phyloP scores from a whole-genome alignment of 495 filamentous ascomycete genomes.

The Neurospora sp. region DNA sequence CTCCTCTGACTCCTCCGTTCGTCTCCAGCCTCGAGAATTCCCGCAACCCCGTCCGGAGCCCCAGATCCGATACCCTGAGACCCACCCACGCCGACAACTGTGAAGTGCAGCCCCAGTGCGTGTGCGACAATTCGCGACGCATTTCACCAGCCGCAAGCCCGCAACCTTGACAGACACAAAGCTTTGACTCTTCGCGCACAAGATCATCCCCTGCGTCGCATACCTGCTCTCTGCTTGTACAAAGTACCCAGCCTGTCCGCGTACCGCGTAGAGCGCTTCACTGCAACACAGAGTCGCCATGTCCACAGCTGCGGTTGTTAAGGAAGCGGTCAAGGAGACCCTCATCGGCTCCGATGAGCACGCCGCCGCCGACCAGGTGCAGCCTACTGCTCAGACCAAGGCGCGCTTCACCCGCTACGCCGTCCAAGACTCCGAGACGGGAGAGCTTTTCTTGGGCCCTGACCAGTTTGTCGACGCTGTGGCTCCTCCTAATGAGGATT shows the following conservation, averaged over 20 bases:
- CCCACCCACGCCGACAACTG: not conserved
- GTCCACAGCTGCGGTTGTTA: constrained; percentile 40
- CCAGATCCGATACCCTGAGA: not conserved
- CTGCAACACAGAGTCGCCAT: constrained; percentile 15
- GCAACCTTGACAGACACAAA: not conserved
- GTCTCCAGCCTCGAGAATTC: not conserved
- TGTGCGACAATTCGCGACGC: not conserved
- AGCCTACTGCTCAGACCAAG: constrained; percentile 59
- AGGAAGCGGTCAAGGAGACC: constrained; percentile 66
- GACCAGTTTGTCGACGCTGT: constrained; percentile 85
- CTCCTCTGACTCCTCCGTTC: not conserved
- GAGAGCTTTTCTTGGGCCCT: constrained; percentile 68
- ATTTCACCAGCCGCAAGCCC: not conserved
- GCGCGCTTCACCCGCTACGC: constrained; percentile 70
- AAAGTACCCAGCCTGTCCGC: not conserved
- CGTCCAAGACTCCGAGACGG: constrained; percentile 59
- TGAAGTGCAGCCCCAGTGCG: not conserved
- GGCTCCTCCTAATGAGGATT: constrained; percentile 80
- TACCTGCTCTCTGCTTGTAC: not conserved
- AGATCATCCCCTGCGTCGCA: not conserved
- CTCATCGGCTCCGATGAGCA: constrained; percentile 56
- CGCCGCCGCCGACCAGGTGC: constrained; percentile 21
- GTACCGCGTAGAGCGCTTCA: not conserved
- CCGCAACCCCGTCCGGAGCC: not conserved
- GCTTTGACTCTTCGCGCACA: not conserved